These are phyloP conservation scores for Microdochium bolleyi DNA, from an alignment of 2,329 filamentous ascomycete genomes.

Conservation along the genomic window DNA sequence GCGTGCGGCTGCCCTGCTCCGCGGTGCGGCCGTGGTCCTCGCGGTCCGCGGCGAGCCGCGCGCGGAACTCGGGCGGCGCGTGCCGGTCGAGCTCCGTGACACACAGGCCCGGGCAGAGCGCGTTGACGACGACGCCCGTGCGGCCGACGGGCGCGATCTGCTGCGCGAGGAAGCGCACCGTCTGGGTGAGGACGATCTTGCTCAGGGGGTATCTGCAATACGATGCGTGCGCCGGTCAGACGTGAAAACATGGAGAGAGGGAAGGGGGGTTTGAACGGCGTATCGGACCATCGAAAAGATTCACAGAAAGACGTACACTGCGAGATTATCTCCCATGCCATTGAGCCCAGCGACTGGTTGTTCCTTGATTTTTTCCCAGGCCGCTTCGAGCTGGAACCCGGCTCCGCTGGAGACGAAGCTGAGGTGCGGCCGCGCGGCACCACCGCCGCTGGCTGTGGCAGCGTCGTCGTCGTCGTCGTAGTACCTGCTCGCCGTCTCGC, in stretches of 20 bases:
- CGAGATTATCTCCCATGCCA: neutral
- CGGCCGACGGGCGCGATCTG: neutral
- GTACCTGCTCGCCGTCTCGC: neutral
- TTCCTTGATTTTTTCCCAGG: neutral
- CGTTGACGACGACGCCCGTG: neutral
- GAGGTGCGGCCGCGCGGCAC: neutral
- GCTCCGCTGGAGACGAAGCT: neutral
- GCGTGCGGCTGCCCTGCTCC: slow-evolving; percentile 18
- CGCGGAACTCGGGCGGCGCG: neutral
- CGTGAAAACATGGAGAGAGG: too few relatives aligned
- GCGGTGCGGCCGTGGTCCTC: slow-evolving; percentile 10
- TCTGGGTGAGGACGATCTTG: neutral
- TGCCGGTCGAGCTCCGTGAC: neutral
- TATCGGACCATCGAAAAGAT: too few relatives aligned
- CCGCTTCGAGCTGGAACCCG: neutral
- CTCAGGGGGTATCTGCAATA: neutral
- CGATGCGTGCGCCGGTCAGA: too few relatives aligned
- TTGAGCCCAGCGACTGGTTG: neutral
- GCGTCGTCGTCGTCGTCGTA: neutral
- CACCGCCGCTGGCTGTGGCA: neutral
- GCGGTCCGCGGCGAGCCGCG: neutral
- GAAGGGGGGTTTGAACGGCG: too few relatives aligned
- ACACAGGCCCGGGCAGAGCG: neutral
- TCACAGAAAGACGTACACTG: neutral
- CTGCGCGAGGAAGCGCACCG: neutral